phyloP scores from a whole-genome alignment of 345 rosid species.

The Linum usitatissimum region DNA sequence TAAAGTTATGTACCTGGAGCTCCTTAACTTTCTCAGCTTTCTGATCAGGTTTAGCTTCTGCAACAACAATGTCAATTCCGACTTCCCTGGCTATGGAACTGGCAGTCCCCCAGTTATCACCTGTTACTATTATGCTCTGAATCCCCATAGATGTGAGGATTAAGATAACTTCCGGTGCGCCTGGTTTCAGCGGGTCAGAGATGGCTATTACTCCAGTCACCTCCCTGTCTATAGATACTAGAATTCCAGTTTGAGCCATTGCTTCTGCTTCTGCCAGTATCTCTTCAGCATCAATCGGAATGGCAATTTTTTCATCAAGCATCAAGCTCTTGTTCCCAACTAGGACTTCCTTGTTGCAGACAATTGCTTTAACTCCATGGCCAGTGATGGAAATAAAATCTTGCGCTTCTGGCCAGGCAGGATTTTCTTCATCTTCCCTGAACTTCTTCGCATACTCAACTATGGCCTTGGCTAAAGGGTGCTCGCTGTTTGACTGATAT shows the following conservation, averaged over 20 bases:
- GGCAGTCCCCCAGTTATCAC: constrained; percentile 98
- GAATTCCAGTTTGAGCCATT: constrained; percentile 73
- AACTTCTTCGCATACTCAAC: constrained; percentile 76
- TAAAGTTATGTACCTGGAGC: constrained; percentile 61
- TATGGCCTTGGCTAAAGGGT: constrained; percentile 79
- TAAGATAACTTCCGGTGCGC: constrained; percentile 59
- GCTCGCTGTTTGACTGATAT: constrained; percentile 71
- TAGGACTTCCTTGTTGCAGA: constrained; percentile 45
- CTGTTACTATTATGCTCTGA: constrained; percentile 79
- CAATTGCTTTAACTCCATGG: constrained; percentile 72
- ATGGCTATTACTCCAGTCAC: constrained; percentile 61
- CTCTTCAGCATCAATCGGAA: constrained; percentile 57
- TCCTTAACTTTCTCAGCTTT: constrained; percentile 86
- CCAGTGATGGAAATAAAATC: constrained; percentile 73
- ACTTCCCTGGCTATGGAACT: constrained; percentile 71
- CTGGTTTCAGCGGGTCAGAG: constrained; percentile 73
- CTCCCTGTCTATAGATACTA: constrained; percentile 52
- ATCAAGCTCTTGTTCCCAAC: constrained; percentile 81
- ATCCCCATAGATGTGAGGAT: constrained; percentile 74
- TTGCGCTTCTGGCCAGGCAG: constrained; percentile 69
- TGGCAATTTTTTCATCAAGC: constrained; percentile 27
- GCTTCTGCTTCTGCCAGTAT: constrained; percentile 62
- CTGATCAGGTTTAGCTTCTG: constrained; percentile 86
- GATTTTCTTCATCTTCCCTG: constrained; percentile 65
- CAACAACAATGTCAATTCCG: constrained; percentile 63